phyloP scores from a whole-genome alignment of 2,329 filamentous ascomycete genomes.

The Pleoardoris graminearum region DNA sequence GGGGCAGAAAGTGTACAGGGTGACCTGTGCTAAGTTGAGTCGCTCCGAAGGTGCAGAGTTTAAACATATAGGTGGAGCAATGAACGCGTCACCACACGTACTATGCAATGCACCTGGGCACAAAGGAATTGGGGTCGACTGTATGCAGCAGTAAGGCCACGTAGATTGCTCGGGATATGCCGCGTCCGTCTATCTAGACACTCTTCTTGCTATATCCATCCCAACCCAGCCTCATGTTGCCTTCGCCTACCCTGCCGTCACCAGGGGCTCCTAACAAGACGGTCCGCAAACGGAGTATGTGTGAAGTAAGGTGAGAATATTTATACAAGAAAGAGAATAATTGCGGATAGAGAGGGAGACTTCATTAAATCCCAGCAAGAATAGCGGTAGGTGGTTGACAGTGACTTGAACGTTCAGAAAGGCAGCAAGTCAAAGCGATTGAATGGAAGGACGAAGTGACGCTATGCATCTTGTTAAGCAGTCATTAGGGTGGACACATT shows the following conservation, averaged over 20 bases:
- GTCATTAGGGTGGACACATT: constrained; percentile 9
- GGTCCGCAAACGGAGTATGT: background rate
- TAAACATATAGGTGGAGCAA: too few relatives aligned
- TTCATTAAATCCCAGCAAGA: constrained; percentile 4
- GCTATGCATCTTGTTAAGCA: constrained; percentile 3
- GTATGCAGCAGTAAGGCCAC: background rate
- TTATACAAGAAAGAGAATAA: constrained; percentile 33
- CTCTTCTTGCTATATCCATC: background rate
- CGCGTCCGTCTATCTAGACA: constrained; percentile 8
- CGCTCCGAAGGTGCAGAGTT: too few relatives aligned
- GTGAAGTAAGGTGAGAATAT: constrained; percentile 29
- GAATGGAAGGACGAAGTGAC: background rate
- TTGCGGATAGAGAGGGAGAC: constrained; percentile 7
- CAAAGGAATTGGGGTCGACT: background rate
- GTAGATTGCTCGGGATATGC: constrained; percentile 6
- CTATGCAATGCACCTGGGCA: background rate
- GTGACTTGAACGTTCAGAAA: background rate
- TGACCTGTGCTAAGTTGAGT: background rate
- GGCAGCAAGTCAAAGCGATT: background rate
- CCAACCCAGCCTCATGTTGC: background rate
- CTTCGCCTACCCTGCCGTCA: background rate
- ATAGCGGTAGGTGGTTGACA: background rate
- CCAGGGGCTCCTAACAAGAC: background rate
- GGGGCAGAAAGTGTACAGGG: background rate
- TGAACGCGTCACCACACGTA: too few relatives aligned